Percentiles rank a stretch among this genome's conserved stretches.
Conservation (phyloP, 192 early-diverging fungal species). For the Gigaspora rosea region DNA sequence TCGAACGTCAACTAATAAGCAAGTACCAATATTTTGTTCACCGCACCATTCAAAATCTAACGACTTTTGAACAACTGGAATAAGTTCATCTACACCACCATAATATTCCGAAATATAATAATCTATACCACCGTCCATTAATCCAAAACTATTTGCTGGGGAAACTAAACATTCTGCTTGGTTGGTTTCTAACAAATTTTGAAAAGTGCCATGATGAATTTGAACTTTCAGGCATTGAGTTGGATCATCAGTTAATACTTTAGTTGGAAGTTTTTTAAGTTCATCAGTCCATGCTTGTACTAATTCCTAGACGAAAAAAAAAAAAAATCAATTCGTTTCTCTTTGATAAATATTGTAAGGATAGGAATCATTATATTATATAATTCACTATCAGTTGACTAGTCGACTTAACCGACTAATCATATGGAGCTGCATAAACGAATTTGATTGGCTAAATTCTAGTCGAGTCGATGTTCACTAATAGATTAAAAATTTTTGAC, state of each 20-base stretch:
- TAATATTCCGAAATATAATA: slow-evolving; percentile 32
- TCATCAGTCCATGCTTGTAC: slow-evolving; percentile 24
- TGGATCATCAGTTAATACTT: neutral
- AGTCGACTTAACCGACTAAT: too few relatives aligned
- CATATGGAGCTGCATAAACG: too few relatives aligned
- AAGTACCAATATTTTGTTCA: slow-evolving; percentile 37
- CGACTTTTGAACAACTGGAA: slow-evolving; percentile 29
- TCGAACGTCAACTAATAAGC: slow-evolving; percentile 28
- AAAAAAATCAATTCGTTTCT: neutral
- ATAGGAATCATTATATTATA: too few relatives aligned
- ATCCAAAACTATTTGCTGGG: slow-evolving; percentile 33
- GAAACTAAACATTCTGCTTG: slow-evolving; percentile 23
- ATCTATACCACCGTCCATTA: slow-evolving; percentile 35
- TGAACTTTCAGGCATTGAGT: slow-evolving; percentile 10
- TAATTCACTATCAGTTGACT: too few relatives aligned
- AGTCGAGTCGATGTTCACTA: too few relatives aligned
- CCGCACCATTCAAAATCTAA: slow-evolving; percentile 32
- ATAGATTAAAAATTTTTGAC: too few relatives aligned
- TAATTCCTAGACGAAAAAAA: neutral
- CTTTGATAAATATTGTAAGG: neutral
- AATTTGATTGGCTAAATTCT: too few relatives aligned
- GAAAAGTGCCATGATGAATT: slow-evolving; percentile 18
- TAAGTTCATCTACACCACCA: slow-evolving; percentile 19
- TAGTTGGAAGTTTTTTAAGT: slow-evolving; percentile 9
- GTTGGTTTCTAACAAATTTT: slow-evolving; percentile 7